Percentiles rank a stretch among this genome's conserved stretches.
These are phyloP conservation scores for Chaetomidium leptoderma DNA, from an alignment of 495 filamentous ascomycete genomes.

Conservation along the genomic window DNA sequence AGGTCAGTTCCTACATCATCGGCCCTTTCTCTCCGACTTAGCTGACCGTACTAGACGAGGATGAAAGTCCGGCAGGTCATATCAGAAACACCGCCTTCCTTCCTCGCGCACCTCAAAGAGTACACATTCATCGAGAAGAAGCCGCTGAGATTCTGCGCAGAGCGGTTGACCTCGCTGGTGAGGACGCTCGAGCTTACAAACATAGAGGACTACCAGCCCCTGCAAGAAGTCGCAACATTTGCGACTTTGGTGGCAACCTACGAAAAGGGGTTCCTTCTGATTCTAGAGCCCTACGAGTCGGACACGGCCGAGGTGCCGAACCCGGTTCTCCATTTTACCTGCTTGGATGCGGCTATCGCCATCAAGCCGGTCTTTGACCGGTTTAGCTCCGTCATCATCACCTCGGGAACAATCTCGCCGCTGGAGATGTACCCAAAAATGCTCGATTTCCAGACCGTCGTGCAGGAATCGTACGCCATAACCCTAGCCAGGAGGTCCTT, in stretches of 20 bases:
- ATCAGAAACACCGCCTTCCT: constrained; percentile 91
- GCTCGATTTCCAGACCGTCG: constrained; percentile 84
- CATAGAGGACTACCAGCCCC: constrained; percentile 93
- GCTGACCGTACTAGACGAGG: constrained; percentile 55
- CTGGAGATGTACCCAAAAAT: constrained; percentile 99
- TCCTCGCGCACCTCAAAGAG: constrained; percentile 89
- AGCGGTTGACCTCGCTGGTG: constrained; percentile 90
- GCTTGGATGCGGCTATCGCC: constrained; percentile 94
- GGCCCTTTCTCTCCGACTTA: not conserved
- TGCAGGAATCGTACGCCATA: constrained; percentile 97
- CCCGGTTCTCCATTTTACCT: constrained; percentile 91
- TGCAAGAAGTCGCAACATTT: constrained; percentile 98
- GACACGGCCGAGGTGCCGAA: constrained; percentile 95
- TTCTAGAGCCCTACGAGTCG: constrained; percentile 93
- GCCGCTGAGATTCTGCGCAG: constrained; percentile 89
- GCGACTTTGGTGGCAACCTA: constrained; percentile 97
- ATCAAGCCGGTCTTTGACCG: constrained; percentile 98
- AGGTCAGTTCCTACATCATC: constrained; percentile 40
- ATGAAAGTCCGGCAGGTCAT: constrained; percentile 98
- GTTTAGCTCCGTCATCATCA: constrained; percentile 97
- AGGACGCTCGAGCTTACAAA: constrained; percentile 93
- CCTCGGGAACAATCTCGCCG: constrained; percentile 93
- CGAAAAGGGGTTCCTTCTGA: constrained; percentile 93
- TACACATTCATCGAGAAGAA: constrained; percentile 97
- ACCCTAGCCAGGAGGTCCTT: constrained; percentile 93